phyloP scores from a whole-genome alignment of 352 stramenopile genomes.

The Pythium periplocum region DNA sequence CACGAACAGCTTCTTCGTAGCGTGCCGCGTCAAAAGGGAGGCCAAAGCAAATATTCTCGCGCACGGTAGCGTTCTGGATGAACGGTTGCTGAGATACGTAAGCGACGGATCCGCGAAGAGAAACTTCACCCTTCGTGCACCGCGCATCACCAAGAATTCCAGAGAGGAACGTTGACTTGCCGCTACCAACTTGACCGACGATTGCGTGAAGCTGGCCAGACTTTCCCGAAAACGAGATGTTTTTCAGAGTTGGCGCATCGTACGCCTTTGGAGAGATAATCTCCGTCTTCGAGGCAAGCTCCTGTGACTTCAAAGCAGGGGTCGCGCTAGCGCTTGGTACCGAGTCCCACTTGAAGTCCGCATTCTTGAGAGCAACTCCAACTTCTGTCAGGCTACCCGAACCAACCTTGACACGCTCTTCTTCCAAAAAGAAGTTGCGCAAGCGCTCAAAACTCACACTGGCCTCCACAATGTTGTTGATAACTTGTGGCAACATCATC shows the following conservation, averaged over 20 bases:
- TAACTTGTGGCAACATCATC: conserved; percentile 90
- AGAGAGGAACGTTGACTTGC: conserved; percentile 69
- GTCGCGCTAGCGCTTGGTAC: conserved; percentile 33
- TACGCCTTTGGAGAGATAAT: conserved; percentile 1
- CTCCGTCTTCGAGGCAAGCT: conserved; percentile 21
- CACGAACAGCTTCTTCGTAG: conserved; percentile 49
- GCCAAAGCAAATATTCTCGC: conserved; percentile 96
- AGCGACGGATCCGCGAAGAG: conserved; percentile 84
- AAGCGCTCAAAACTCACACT: conserved; percentile 45
- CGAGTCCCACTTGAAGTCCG: conserved; percentile 70
- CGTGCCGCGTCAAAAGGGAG: conserved; percentile 46
- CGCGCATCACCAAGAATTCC: conserved; percentile 56
- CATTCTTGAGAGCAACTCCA: conserved; percentile 39
- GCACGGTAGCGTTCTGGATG: conserved; percentile 94
- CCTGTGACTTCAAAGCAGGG: conserved; percentile 13
- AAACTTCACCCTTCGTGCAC: conserved; percentile 42
- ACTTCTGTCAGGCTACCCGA: conserved; percentile 63
- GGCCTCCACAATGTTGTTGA: conserved; percentile 91
- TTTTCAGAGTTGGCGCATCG: conserved; percentile 29
- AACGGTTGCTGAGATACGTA: conserved; percentile 95
- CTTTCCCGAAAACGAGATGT: conserved; percentile 62
- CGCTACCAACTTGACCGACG: conserved; percentile 53
- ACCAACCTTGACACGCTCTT: conserved; percentile 58
- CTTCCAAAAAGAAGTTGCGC: conserved; percentile 42
- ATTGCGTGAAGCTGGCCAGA: conserved; percentile 55